Percentiles rank a stretch among this genome's conserved stretches.
These are phyloP conservation scores for Pelargonium nanum DNA, from an alignment of 345 rosid species.

Conservation along the genomic window DNA sequence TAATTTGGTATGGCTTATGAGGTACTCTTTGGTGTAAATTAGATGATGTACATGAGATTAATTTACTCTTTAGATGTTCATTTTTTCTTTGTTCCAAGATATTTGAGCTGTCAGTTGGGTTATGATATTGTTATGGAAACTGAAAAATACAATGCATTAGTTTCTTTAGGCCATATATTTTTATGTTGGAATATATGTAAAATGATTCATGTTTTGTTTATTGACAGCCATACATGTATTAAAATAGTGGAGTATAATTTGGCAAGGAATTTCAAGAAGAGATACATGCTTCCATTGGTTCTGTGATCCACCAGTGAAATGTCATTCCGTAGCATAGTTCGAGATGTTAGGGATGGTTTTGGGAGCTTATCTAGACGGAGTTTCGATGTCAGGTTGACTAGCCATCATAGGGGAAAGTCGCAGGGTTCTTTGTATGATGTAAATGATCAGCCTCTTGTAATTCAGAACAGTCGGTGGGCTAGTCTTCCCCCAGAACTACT, in stretches of 20 bases:
- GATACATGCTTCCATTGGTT: neutral
- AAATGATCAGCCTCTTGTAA: slow-evolving; percentile 45
- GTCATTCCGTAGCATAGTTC: slow-evolving; percentile 91
- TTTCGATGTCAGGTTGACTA: slow-evolving; percentile 70
- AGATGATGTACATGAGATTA: too few species aligned
- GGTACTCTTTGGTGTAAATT: too few species aligned
- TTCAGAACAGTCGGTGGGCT: slow-evolving; percentile 80
- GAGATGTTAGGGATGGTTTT: slow-evolving; percentile 85
- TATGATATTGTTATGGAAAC: too few species aligned
- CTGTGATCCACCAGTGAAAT: slow-evolving; percentile 20
- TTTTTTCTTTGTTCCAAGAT: too few species aligned
- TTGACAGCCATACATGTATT: neutral
- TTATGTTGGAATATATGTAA: neutral
- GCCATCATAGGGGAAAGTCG: slow-evolving; percentile 56
- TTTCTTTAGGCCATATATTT: neutral
- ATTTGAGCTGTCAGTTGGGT: too few species aligned
- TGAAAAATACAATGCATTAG: too few species aligned
- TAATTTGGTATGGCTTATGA: too few species aligned
- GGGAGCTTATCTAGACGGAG: slow-evolving; percentile 90
- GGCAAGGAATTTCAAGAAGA: neutral
- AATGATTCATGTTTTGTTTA: neutral
- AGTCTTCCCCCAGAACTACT: slow-evolving; percentile 87
- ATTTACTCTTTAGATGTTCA: too few species aligned
- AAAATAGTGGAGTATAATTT: neutral
- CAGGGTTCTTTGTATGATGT: slow-evolving; percentile 67